Conservation (phyloP, 148 eudicot species). For the Rhododendron kiyosumense region DNA sequence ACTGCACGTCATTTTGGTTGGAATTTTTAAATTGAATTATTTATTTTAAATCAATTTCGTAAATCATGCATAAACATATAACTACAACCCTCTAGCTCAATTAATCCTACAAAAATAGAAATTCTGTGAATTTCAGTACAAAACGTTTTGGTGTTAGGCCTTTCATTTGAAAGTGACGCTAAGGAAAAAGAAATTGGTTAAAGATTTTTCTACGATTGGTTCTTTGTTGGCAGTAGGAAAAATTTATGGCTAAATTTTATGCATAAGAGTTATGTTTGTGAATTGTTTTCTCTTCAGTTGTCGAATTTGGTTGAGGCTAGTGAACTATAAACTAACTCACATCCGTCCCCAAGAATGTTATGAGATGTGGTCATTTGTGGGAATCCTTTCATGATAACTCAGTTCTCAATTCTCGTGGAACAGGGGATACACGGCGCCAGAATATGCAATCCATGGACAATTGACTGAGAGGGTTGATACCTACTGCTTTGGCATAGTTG, state of each 20-base stretch:
- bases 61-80: no score
- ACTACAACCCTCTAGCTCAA: background rate
- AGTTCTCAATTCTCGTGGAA: background rate
- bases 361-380: background rate
- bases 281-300: background rate
- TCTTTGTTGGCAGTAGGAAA: no score
- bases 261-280: background rate
- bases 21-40: background rate
- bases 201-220: background rate
- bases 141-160: background rate
- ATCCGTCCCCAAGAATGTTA: background rate
- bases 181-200: background rate
- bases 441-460: conserved; percentile 44
- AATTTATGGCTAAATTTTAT: no score
- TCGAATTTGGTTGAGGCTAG: background rate
- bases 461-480: conserved; percentile 45
- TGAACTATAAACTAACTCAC: background rate
- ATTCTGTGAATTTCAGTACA: background rate
- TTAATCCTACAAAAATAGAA: background rate
- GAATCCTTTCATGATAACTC: background rate
- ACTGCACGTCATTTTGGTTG: background rate
- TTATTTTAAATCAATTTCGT: no score
- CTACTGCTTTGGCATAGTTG: conserved; percentile 37
- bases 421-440: conserved; percentile 49
- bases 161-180: background rate